Evolutionary conservation across 2,329 filamentous ascomycete species (phyloP).

Genomic region (Colletotrichum eleusines): DNA sequence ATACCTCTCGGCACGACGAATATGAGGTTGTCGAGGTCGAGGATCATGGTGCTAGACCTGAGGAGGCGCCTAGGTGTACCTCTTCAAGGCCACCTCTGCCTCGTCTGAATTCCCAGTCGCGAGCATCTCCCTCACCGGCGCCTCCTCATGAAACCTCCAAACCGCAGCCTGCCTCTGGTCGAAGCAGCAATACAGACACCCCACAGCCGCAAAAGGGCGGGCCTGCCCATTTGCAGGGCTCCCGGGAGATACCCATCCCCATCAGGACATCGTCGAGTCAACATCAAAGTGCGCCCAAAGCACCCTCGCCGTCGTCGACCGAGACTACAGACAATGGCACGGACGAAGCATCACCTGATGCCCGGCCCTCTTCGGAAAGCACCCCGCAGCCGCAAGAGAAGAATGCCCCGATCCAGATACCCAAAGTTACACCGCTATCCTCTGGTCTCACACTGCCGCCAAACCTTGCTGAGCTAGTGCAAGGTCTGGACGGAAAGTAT

Average conservation of each 20-base stretch:
- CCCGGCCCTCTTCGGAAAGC: slow-evolving; percentile 15
- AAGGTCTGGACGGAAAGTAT: slow-evolving; percentile 59
- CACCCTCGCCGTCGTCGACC: slow-evolving; percentile 12
- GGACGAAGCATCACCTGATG: slow-evolving; percentile 21
- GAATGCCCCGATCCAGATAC: slow-evolving; percentile 51
- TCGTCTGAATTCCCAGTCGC: slow-evolving; percentile 42
- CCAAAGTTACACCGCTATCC: slow-evolving; percentile 57
- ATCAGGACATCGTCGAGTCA: slow-evolving; percentile 29
- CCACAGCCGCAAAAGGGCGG: slow-evolving; percentile 33
- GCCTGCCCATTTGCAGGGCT: slow-evolving; percentile 35
- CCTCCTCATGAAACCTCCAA: slow-evolving; percentile 20
- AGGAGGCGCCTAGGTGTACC: slow-evolving; percentile 30
- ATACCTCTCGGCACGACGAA: slow-evolving; percentile 32
- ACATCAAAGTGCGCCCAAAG: slow-evolving; percentile 20
- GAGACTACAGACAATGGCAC: slow-evolving; percentile 29
- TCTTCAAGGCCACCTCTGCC: slow-evolving; percentile 32
- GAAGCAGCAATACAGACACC: slow-evolving; percentile 26
- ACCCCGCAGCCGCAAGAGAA: slow-evolving; percentile 25
- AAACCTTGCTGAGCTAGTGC: slow-evolving; percentile 51
- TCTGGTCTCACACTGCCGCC: slow-evolving; percentile 47
- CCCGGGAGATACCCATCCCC: slow-evolving; percentile 41
- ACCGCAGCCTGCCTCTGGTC: slow-evolving; percentile 17
- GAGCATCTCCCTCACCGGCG: slow-evolving; percentile 33
- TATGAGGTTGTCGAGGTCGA: slow-evolving; percentile 42
- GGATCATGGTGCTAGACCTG: slow-evolving; percentile 18